Evolutionary conservation across 2,329 filamentous ascomycete species (phyloP), one percentile per base, ranked within the genome.

Genomic region (Cladophialophora yegresii): DNA sequence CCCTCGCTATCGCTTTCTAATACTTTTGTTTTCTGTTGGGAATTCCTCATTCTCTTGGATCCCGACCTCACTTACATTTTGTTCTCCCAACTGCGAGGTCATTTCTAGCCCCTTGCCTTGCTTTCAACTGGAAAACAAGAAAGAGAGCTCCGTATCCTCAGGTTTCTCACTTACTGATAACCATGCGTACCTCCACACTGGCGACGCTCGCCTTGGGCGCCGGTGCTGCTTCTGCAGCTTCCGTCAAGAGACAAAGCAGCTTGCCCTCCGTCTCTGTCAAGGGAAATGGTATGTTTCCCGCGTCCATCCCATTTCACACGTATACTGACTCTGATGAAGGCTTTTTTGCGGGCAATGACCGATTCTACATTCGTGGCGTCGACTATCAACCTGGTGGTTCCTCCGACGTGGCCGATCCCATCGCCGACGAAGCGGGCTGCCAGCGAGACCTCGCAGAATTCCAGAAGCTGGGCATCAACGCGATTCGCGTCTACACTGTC

Each of bases 401-500:
- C 12, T 87, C 85, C 58, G 77, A 86, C 49, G 77, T 85, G 56
- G 79, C 80, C 61, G 92, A 96, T 75, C 92, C 92, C 66, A 88
- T 96, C 59, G 87, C 90, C 67, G 88, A 96, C 72, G 74, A 81
- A 26, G 77, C 77, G 3, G 79, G 83, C 73, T 96, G 93, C 85
- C 84, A 85, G 76, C 89, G 92, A 69, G 92, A 96, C 74, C 89
- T 96, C 71, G 79, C 80, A 58, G 83, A 91, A 75, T 96, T 96
- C 86, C 85, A 91, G 81, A 85, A 92, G 70, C 83, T 97, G 57
- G 92, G 92, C 55, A 82, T 96, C 79, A 97, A 97, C 83, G 92
- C 92, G 28, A 83, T 97, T 75, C 92, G 93, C 77, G 90, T 96
- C 67, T 97, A 96, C 84, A 92, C 89, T 16, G 88, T 96, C 71